Percentiles rank a stretch among this genome's conserved stretches.
phyloP scores from a whole-genome alignment of 2,329 filamentous ascomycete genomes.

The Diaporthe longicolla region DNA sequence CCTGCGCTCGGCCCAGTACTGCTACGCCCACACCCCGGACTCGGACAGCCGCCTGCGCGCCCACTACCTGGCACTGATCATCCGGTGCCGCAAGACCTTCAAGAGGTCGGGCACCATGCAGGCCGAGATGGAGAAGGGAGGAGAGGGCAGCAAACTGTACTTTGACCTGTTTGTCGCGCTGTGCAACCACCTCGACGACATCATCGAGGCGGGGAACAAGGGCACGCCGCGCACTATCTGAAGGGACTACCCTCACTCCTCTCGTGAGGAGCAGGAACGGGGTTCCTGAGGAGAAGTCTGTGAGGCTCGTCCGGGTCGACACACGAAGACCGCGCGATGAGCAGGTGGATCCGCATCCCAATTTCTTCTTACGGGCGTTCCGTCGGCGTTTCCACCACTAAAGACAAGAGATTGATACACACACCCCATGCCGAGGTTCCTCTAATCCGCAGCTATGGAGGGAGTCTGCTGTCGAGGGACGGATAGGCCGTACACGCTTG shows the following conservation, averaged over 20 bases:
- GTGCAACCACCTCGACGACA: conserved; percentile 98
- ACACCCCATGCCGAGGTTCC: conserved; percentile 37
- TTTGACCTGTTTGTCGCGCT: conserved; percentile 98
- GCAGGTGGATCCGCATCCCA: conserved; percentile 36
- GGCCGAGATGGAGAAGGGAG: conserved; percentile 96
- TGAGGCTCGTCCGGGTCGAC: conserved; percentile 32
- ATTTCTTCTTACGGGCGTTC: conserved; percentile 39
- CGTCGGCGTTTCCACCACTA: conserved; percentile 39
- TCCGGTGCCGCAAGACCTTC: conserved; percentile 96
- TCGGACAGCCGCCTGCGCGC: conserved; percentile 92
- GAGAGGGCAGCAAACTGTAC: conserved; percentile 82
- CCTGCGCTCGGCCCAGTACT: conserved; percentile 92
- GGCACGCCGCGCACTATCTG: conserved; percentile 71
- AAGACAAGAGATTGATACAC: conserved; percentile 38
- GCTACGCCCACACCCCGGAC: conserved; percentile 95
- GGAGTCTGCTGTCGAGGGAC: conserved; percentile 38
- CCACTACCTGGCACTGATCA: conserved; percentile 97
- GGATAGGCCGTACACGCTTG: conserved; percentile 28
- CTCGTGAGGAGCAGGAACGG: neutral
- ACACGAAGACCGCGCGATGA: conserved; percentile 34
- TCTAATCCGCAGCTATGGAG: conserved; percentile 35
- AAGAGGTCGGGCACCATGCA: conserved; percentile 99
- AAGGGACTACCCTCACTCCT: conserved; percentile 47
- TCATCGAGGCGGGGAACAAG: conserved; percentile 86
- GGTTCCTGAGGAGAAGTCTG: conserved; percentile 19